Evolutionary conservation across 2,329 filamentous ascomycete species (phyloP).

Genomic region (Rhexocercosporidium sp.): DNA sequence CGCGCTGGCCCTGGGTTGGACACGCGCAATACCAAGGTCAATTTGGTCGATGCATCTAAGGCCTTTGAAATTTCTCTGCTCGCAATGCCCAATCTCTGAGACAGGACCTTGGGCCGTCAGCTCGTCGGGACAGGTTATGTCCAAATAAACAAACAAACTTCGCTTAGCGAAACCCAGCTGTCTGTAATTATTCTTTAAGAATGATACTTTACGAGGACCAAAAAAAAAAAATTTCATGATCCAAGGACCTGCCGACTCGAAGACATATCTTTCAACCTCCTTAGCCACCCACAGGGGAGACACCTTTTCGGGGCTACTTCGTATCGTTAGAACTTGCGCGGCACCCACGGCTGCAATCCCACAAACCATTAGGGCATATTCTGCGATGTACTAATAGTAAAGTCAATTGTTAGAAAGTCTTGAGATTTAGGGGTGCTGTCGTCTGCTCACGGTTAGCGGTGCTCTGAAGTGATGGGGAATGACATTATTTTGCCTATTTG

Average conservation of each 20-base stretch:
- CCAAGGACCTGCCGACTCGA: neutral
- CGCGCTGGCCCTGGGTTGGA: too few relatives aligned
- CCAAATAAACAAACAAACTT: too few relatives aligned
- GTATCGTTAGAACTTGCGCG: neutral
- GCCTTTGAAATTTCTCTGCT: too few relatives aligned
- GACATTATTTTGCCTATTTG: neutral
- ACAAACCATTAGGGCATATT: neutral
- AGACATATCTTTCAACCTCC: neutral
- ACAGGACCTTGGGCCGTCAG: too few relatives aligned
- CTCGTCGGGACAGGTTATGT: too few relatives aligned
- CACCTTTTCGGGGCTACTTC: neutral
- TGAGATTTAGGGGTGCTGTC: neutral
- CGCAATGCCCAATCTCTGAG: too few relatives aligned
- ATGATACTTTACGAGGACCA: too few relatives aligned
- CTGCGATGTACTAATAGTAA: neutral
- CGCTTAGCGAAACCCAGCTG: too few relatives aligned
- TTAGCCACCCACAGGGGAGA: neutral
- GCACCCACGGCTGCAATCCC: neutral
- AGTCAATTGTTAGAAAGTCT: neutral
- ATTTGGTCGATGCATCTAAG: too few relatives aligned
- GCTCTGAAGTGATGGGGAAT: neutral
- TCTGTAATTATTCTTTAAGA: neutral
- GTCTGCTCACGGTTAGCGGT: neutral
- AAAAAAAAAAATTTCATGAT: neutral
- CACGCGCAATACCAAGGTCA: too few relatives aligned